Evolutionary conservation across 2,329 filamentous ascomycete species (phyloP), one percentile per base, ranked within the genome.

Genomic region (Fusarium virguliforme): DNA sequence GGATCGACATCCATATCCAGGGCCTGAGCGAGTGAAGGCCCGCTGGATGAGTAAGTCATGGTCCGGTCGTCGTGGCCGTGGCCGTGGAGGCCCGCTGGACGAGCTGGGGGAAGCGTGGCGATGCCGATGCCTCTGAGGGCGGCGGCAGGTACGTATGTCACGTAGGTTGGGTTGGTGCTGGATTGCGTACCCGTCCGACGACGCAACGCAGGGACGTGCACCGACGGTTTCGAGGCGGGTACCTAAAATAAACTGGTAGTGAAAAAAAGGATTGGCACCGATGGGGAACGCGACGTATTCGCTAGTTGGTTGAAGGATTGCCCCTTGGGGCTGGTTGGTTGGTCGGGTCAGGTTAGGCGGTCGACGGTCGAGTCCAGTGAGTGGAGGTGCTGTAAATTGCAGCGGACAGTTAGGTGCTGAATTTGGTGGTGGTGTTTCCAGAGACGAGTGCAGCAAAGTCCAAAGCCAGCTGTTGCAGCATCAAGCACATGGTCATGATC

Each of bases 11-110:
- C 61, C 48, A 71, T 72, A 70, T 75, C 65, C 59, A 76, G 74
- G 76, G 77, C 74, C 78, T 81, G 79, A 80, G 77, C 72, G 79
- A 80, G 79, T 79, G 79, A 81, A 81, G 80, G 72, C 79, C 76
- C 71, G 73, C 67, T 77, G 68, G 73, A 74, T 74, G 71, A 76
- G 72, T 77, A 79, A 77, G 79, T 79, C 80, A 81, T 81, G 67
- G 71, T 64, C 40, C 64, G 56, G 73, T 65, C 70, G 63, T 69
- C 64, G 73, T 70, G 74, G 74, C 74, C 71, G 75, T 75, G 73
- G 73, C 62, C 68, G 72, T 75, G n/a, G n/a, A n/a, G 68, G 68
- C 74, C 74, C 71, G 50, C 63, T 66, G 64, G 64, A 54, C 57
- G 40, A 62, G 58, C 62, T 50, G 37, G 61, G 66, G 53, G 48